phyloP scores from a whole-genome alignment of 2,329 filamentous ascomycete species.

The Fusarium nelsonii region DNA sequence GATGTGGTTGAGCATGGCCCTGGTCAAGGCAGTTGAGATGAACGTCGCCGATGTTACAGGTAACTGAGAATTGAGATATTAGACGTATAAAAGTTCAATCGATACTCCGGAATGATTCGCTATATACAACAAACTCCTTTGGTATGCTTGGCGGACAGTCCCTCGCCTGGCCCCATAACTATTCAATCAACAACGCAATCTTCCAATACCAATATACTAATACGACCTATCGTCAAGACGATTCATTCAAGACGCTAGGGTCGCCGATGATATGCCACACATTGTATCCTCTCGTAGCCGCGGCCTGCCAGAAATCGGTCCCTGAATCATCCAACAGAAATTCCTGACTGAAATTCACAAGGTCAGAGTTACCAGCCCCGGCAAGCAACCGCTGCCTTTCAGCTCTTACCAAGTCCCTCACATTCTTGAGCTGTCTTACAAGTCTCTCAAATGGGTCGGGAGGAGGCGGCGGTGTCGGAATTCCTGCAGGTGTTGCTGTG shows the following conservation, averaged over 20 bases:
- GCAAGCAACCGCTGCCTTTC: slow-evolving; percentile 48
- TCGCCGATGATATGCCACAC: slow-evolving; percentile 50
- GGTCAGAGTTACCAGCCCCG: slow-evolving; percentile 37
- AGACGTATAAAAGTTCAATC: background rate
- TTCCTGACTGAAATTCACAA: slow-evolving; percentile 41
- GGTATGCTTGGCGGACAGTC: background rate
- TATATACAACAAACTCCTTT: slow-evolving; percentile 15
- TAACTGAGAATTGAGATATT: background rate
- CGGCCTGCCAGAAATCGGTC: slow-evolving; percentile 46
- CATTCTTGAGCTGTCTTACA: slow-evolving; percentile 49
- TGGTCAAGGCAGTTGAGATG: slow-evolving; percentile 57
- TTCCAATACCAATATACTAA: background rate
- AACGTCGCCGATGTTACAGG: slow-evolving; percentile 27
- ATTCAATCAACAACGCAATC: background rate
- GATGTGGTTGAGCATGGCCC: slow-evolving; percentile 66
- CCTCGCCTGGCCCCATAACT: background rate
- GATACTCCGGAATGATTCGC: slow-evolving; percentile 5
- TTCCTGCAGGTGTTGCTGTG: slow-evolving; percentile 10
- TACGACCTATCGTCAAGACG: slow-evolving; percentile 12
- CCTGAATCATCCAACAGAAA: slow-evolving; percentile 42
- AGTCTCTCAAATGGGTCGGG: slow-evolving; percentile 53
- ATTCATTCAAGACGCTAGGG: slow-evolving; percentile 41
- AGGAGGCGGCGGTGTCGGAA: slow-evolving; percentile 23
- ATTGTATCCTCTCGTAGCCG: slow-evolving; percentile 39
- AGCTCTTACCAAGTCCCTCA: slow-evolving; percentile 50